These are phyloP conservation scores for Alternaria sp. DNA, from an alignment of 2,329 filamentous ascomycete genomes.

Conservation along the genomic window DNA sequence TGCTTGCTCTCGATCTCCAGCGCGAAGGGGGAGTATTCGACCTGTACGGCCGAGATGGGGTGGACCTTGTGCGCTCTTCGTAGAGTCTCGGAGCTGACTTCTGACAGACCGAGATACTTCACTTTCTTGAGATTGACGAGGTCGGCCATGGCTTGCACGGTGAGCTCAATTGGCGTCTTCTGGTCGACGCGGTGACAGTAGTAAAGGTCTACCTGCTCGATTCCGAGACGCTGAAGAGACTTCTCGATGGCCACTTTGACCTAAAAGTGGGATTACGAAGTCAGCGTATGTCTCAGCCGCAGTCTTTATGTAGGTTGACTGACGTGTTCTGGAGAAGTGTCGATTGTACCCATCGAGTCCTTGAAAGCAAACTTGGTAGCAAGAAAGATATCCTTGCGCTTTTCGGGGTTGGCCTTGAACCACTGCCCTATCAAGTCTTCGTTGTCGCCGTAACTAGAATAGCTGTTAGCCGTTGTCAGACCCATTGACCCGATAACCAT, in stretches of 20 bases:
- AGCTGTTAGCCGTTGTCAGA: not conserved
- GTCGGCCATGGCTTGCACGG: slow-evolving; percentile 59
- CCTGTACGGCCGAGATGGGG: slow-evolving; percentile 57
- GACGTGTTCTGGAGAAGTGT: slow-evolving; percentile 51
- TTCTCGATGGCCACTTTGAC: slow-evolving; percentile 46
- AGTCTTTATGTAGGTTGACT: not conserved
- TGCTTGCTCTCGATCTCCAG: slow-evolving; percentile 54
- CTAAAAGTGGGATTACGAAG: not conserved
- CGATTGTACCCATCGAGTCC: slow-evolving; percentile 49
- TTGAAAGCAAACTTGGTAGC: slow-evolving; percentile 48
- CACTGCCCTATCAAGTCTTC: slow-evolving; percentile 45
- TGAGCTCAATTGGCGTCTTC: slow-evolving; percentile 56
- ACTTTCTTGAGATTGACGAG: slow-evolving; percentile 64
- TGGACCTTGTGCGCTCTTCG: slow-evolving; percentile 57
- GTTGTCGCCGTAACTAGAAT: slow-evolving; percentile 36
- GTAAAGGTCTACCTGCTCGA: slow-evolving; percentile 55
- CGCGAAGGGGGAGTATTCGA: slow-evolving; percentile 59
- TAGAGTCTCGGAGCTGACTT: slow-evolving; percentile 53
- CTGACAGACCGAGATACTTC: slow-evolving; percentile 55
- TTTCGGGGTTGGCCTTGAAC: slow-evolving; percentile 47
- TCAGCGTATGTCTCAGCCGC: not conserved
- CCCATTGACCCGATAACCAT: not conserved
- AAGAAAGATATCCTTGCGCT: slow-evolving; percentile 56
- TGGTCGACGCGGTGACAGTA: slow-evolving; percentile 52
- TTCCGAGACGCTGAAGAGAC: slow-evolving; percentile 50